Conservation (phyloP, 2,329 filamentous ascomycete genomes). For the Cladosporium cucumerinum region DNA sequence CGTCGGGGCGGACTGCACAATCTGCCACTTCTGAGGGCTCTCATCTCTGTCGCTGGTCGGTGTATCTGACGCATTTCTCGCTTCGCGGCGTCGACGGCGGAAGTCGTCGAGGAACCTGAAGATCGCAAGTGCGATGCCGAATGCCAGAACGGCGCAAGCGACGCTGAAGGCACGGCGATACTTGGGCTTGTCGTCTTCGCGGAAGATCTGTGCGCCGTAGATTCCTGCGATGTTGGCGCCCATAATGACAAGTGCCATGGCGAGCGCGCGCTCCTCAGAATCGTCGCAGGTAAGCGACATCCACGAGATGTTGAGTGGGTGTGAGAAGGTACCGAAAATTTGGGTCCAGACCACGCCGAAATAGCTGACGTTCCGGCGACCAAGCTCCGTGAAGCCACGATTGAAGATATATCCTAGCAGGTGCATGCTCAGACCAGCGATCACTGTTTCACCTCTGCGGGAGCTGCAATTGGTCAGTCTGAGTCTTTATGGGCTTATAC, state of each 20-base stretch:
- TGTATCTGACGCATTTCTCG: neutral
- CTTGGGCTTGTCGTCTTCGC: slow-evolving; percentile 48
- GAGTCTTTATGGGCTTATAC: neutral
- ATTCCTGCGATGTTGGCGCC: slow-evolving; percentile 60
- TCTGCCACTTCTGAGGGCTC: slow-evolving; percentile 1
- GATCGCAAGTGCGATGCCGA: slow-evolving; percentile 44
- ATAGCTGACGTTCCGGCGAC: slow-evolving; percentile 44
- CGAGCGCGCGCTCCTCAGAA: slow-evolving; percentile 56
- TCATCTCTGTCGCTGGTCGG: neutral
- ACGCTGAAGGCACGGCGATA: slow-evolving; percentile 53
- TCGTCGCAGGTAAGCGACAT: slow-evolving; percentile 55
- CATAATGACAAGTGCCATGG: slow-evolving; percentile 62
- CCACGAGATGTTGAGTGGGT: slow-evolving; percentile 60
- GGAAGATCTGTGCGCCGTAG: slow-evolving; percentile 60
- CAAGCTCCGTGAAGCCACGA: slow-evolving; percentile 49
- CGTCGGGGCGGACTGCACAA: neutral
- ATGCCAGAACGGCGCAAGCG: slow-evolving; percentile 43
- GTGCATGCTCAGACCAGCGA: slow-evolving; percentile 47
- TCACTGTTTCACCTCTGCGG: slow-evolving; percentile 52
- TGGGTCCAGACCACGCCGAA: slow-evolving; percentile 58
- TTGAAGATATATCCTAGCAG: slow-evolving; percentile 55
- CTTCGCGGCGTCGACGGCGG: slow-evolving; percentile 17
- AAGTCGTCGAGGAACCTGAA: slow-evolving; percentile 46
- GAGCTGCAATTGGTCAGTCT: slow-evolving; percentile 34
- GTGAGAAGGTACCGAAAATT: slow-evolving; percentile 53